Percentiles rank a stretch among this genome's conserved stretches.
These are phyloP conservation scores for Zarea fungicola DNA, from an alignment of 2,329 filamentous ascomycete species.

Conservation along the genomic window DNA sequence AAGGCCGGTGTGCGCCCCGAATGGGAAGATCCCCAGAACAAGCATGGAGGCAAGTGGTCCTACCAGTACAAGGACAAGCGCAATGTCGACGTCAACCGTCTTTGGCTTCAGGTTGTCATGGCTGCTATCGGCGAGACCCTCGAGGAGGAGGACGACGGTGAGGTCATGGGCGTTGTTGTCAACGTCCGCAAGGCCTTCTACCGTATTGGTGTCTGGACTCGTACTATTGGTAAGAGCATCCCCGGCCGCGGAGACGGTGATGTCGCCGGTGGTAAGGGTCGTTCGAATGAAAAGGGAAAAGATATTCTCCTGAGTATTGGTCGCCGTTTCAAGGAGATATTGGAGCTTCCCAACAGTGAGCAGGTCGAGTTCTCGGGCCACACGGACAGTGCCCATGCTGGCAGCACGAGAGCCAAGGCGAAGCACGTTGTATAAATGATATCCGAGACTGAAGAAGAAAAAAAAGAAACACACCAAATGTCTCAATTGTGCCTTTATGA, in stretches of 20 bases:
- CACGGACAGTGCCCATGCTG: conserved; percentile 86
- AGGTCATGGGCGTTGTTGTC: conserved; percentile 98
- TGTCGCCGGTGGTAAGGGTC: conserved; percentile 70
- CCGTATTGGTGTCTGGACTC: conserved; percentile 95
- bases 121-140: conserved; percentile 96
- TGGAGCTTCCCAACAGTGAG: conserved; percentile 73
- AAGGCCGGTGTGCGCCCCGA: conserved; percentile 95
- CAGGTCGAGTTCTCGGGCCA: conserved; percentile 93
- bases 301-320: conserved; percentile 82
- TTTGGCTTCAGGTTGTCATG: conserved; percentile 97
- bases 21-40: conserved; percentile 98
- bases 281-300: conserved; percentile 74
- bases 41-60: conserved; percentile 98
- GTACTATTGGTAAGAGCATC: conserved; percentile 81
- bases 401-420: conserved; percentile 91
- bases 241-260: conserved; percentile 69
- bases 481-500: no score
- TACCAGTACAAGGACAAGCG: conserved; percentile 98
- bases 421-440: conserved; percentile 77
- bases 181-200: conserved; percentile 98
- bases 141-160: conserved; percentile 88
- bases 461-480: no score
- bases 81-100: conserved; percentile 82
- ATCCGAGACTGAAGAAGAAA: no score
- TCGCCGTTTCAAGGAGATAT: conserved; percentile 83